Evolutionary conservation across 345 rosid species (phyloP), one percentile per base, ranked within the genome.

Genomic region (Theobroma cacao): DNA sequence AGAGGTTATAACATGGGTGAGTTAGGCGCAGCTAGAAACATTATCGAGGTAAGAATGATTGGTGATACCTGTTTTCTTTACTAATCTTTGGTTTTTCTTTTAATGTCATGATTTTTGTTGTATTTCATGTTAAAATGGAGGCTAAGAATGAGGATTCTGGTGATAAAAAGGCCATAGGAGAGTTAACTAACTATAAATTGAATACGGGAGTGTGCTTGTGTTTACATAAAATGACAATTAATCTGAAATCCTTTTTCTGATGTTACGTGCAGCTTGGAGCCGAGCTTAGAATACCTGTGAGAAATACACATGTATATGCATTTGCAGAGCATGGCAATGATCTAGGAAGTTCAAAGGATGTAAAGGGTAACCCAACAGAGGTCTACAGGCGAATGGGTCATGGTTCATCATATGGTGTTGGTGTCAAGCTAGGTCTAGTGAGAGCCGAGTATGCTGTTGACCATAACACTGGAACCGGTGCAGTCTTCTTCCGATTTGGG

Each of bases 1-100:
- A 88, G 98, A 80, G 99, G 98, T 65, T 97, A 97, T 91, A 97
- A 91, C 87, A 97, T 97, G 99, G 99, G 98, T 10, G 99, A 97
- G 89, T 85, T 94, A 53, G 99, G 99, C 53, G 94, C 98, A 2
- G 94, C 96, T 9, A 86, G 97, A 81, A 93, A 93, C 84, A 82
- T 93, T 63, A 90, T 89, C 7, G 98, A 94, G 99, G 99, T 94
- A 85, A 81, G 83, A 61, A 65, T 47, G 73, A 20, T 38, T 36
- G 38, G 56, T 9, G 74, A 47, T 45, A 17, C 55, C 34, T 26
- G 8, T 55, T 43, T 36, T 56, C 56, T 17, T 68, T n/a, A 26
- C 15, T 75, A 33, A 72, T 61, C 18, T 17, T 78, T 41, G 43
- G 34, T 50, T 38, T 22, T 33, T 38, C 28, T 30, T 22, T 41